These are phyloP conservation scores for Kwoniella mangroviensis DNA, from an alignment of 768 basidiomycete species.

Conservation along the genomic window DNA sequence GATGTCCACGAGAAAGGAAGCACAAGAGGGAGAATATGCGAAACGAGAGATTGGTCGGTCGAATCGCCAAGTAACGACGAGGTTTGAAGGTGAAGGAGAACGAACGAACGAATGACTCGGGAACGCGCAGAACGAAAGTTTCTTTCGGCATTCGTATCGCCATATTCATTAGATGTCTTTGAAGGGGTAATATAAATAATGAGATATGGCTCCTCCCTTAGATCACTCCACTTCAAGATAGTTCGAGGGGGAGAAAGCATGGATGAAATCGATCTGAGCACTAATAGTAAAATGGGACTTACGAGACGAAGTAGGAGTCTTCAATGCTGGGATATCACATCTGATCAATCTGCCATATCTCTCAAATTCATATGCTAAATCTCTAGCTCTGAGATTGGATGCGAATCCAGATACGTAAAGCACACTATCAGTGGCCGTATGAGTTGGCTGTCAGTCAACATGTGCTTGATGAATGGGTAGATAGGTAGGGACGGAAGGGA, in stretches of 20 bases:
- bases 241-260: not conserved
- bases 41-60: too few relatives aligned
- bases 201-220: not conserved
- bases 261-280: not conserved
- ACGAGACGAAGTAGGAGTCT: conserved; percentile 46
- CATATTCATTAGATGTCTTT: conserved; percentile 2
- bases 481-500: not conserved
- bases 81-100: too few relatives aligned
- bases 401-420: conserved; percentile 55
- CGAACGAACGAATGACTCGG: too few relatives aligned
- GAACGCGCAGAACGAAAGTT: not conserved
- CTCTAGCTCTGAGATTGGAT: conserved; percentile 42
- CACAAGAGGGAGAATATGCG: too few relatives aligned
- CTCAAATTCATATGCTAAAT: conserved; percentile 56
- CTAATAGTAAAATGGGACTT: conserved; percentile 24
- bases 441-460: not conserved
- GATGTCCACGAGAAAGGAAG: too few relatives aligned
- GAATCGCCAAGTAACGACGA: too few relatives aligned
- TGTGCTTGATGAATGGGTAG: not conserved
- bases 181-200: not conserved
- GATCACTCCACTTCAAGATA: not conserved
- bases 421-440: conserved; percentile 31
- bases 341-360: conserved; percentile 51
- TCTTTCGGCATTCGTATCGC: not conserved
- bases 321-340: conserved; percentile 52